These are phyloP conservation scores for Beta corolliflora DNA, from an alignment of 179 eudicot species.

Conservation along the genomic window DNA sequence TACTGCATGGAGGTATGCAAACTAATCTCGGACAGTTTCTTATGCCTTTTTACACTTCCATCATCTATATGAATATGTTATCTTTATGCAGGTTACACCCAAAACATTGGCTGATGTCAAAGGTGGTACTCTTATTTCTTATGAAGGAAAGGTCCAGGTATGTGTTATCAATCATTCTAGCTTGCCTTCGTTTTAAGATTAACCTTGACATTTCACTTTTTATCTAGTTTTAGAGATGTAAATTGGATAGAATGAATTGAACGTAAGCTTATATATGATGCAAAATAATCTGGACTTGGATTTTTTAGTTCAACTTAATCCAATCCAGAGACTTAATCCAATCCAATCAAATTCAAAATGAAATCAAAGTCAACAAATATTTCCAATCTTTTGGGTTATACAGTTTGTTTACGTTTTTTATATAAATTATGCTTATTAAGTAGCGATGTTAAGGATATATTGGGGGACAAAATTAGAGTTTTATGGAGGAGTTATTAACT, in stretches of 20 bases:
- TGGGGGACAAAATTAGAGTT: too few relatives aligned
- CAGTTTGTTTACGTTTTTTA: too few relatives aligned
- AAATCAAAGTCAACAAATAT: background rate
- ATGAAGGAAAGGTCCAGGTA: conserved; percentile 99
- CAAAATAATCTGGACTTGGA: background rate
- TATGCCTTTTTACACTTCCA: background rate
- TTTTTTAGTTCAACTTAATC: background rate
- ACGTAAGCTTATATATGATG: too few relatives aligned
- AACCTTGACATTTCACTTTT: background rate
- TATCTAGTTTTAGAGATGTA: background rate
- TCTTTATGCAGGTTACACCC: conserved; percentile 76
- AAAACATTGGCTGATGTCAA: conserved; percentile 98
- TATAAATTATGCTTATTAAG: too few relatives aligned
- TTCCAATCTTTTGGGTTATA: too few relatives aligned
- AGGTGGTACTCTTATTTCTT: conserved; percentile 94
- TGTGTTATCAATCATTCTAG: conserved; percentile 3
- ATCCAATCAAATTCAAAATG: background rate
- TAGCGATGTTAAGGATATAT: background rate
- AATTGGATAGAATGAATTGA: background rate
- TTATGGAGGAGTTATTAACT: too few relatives aligned
- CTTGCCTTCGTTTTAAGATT: background rate
- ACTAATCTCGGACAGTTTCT: background rate
- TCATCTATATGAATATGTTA: conserved; percentile 4
- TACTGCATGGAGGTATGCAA: conserved; percentile 95
- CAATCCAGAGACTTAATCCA: too few relatives aligned